Base-by-base conservation (phyloP, 2,329 filamentous ascomycete species). In the Verticillium nubilum region DNA sequence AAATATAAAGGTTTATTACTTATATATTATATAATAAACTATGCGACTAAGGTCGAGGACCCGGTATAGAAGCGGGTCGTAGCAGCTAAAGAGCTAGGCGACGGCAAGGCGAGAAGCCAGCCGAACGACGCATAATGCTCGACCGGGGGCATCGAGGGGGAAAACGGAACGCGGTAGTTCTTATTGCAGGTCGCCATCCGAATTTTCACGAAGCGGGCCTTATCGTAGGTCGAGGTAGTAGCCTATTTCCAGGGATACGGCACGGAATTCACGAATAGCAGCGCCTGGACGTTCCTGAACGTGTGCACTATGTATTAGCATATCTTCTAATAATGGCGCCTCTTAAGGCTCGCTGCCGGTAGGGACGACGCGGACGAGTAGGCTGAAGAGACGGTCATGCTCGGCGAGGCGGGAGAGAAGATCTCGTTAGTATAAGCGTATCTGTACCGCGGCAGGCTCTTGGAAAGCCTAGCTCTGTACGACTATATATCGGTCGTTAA, bases 141-240 rank as follows among this genome's bases (percentile, higher is more conserved):
- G 17, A 17, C 15, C 15, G 37, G 17, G 17, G 10, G 10, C 10
- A 10, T 5, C 28, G 28, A 10, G 28, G 5, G 28, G 28, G 28
- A 10, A 31, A 60, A 60, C 29, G 25, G 59, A 27, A 58, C 27
- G n/a, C 47, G 47, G 10, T 37, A 61, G 52, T 61, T 58, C n/a
- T 53, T 63, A 17, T 56, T 61, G 59, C 59, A 50, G 27, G 57
- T 53, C 2, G 61, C 59, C 5, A 63, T 61, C 25, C 54, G 59
- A 13, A 37, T 63, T 15, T 62, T 62, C 37, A 59, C 61, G 2
- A 57, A 60, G 33, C 53, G 59, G 27, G 57, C 53, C 5, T 53
- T 63, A 4, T 63, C 59, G 27, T 31, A 59, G 25, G 59, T 61
- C 17, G 59, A 63, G 42, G 61, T 63, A 9, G 13, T 54, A 25